Evolutionary conservation across 139 green algal genomes (phyloP), one percentile per base, ranked within the genome.

Genomic region (Chlorella sp.): DNA sequence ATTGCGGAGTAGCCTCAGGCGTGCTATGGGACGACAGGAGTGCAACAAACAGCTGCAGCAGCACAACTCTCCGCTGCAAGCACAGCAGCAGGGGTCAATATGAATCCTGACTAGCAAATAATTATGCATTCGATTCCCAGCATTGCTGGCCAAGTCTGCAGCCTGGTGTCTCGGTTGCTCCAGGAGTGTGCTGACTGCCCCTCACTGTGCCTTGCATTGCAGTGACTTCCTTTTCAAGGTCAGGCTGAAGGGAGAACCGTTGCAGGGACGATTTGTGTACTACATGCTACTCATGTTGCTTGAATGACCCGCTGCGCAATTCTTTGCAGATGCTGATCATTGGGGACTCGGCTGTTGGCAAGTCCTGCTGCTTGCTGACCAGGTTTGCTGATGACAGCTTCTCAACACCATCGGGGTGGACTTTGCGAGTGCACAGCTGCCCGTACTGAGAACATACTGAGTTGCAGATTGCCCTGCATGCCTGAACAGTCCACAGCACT

Each of bases 361-460:
- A 98, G 86, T 97, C 91, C 5, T 98, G 94, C 85, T 84, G 98
- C 71, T 85, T 98, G 80, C 87, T 98, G 42, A 55, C 42, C 10
- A 17, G 17, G 10, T 26, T 55, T 55, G 42, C 42, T 55, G 42
- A 55, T 55, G 96, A 98, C 87, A 96, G 87, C 87, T 99, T 99
- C 88, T 99, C 85, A 96, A 87, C 78, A 99, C 95, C 35, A 99
- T 99, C 55, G 95, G 95, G 32, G 95, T 99, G 5, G 95, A 99
- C 82, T 99, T 99, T 83, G 93, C 97, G 55, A 96, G 93, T 73
- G 23, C 49, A 5, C 4, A 26, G 42, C 42, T 55, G 10, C 17
- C 42, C 10, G 17, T 55, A 26, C 42, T 55, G 10, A 26, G 42
- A 17, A 17, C 42, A 10, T 55, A n/a, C n/a, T n/a, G n/a, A n/a